Percentiles rank a stretch among this genome's conserved stretches.
Conservation (phyloP, 345 rosid species). For the Camelina sativa region DNA sequence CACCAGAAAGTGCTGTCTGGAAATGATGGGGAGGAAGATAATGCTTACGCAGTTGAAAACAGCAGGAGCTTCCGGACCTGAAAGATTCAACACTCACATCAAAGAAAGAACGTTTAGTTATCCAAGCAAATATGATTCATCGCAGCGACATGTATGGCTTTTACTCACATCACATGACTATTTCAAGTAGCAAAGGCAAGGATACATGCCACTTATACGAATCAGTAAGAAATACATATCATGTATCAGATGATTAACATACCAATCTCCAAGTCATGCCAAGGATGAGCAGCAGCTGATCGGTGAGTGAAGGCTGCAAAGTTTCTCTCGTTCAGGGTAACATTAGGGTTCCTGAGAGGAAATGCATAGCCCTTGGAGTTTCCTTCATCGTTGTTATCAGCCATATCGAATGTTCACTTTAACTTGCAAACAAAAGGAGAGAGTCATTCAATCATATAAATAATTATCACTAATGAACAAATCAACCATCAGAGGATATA, state of each 20-base stretch:
- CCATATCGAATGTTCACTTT: conserved; percentile 50
- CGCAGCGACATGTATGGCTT: neutral
- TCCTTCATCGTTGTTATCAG: conserved; percentile 50
- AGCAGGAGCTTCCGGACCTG: conserved; percentile 89
- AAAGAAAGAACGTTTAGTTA: conserved; percentile 10
- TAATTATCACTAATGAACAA: neutral
- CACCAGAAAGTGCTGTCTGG: neutral
- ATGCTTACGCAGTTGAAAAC: conserved; percentile 87
- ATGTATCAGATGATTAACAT: conserved; percentile 7
- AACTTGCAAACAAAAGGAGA: conserved; percentile 12
- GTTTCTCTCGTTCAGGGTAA: conserved; percentile 72
- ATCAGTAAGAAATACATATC: neutral
- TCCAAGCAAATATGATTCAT: conserved; percentile 2
- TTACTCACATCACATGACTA: conserved; percentile 24
- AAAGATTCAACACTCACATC: conserved; percentile 35
- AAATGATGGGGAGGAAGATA: neutral
- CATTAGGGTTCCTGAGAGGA: conserved; percentile 47
- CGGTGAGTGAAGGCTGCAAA: conserved; percentile 75
- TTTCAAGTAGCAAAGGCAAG: neutral
- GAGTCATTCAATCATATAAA: neutral
- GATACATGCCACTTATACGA: neutral
- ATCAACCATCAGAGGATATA: conserved; percentile 1
- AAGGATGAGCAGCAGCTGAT: conserved; percentile 93
- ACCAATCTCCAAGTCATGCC: conserved; percentile 97
- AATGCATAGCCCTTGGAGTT: conserved; percentile 24